Evolutionary conservation across 306 rosid genomes (phyloP).

Genomic region (Hippophae rhamnoides): DNA sequence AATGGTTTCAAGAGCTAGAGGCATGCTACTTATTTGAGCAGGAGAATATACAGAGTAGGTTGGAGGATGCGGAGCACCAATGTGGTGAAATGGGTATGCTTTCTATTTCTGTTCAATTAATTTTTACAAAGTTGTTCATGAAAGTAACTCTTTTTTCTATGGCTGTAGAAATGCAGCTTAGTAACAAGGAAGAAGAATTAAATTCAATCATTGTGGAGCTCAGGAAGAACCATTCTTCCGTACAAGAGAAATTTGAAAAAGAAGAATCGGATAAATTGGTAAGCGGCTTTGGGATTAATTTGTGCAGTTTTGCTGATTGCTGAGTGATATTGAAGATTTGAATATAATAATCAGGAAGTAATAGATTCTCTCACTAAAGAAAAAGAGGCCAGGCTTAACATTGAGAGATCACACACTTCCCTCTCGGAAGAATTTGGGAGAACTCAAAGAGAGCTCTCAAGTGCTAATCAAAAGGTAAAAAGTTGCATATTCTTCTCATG

Average conservation of each 20-base stretch:
- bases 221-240: constrained; percentile 52
- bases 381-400: constrained; percentile 56
- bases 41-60: constrained; percentile 48
- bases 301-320: constrained; percentile 10
- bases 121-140: constrained; percentile 6
- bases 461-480: constrained; percentile 82
- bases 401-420: constrained; percentile 70
- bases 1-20: constrained; percentile 96
- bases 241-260: constrained; percentile 66
- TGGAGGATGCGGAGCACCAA: constrained; percentile 59
- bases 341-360: constrained; percentile 44
- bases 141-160: constrained; percentile 14
- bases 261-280: constrained; percentile 82
- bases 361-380: constrained; percentile 68
- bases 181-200: constrained; percentile 85
- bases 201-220: constrained; percentile 68
- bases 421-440: constrained; percentile 65
- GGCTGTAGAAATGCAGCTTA: constrained; percentile 44
- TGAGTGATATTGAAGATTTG: constrained; percentile 9
- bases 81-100: constrained; percentile 61
- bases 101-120: neutral
- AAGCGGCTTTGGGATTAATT: constrained; percentile 25
- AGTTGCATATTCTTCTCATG: neutral
- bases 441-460: constrained; percentile 81
- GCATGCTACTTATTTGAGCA: constrained; percentile 68